Conservation (phyloP, 176 grass and related monocot species). For the Paspalum notatum region DNA sequence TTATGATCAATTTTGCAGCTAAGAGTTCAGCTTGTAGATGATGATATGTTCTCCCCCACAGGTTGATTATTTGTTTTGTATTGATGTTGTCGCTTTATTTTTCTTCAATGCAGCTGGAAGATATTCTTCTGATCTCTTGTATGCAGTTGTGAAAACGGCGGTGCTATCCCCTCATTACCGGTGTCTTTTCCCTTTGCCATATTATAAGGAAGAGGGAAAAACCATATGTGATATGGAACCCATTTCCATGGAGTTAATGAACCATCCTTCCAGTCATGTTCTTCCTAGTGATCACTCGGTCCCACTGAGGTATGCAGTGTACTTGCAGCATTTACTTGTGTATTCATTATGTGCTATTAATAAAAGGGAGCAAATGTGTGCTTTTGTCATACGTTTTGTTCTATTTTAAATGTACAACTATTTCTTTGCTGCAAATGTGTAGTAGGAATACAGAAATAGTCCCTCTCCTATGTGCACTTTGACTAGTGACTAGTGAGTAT, state of each 20-base stretch:
- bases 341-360: neutral
- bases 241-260: slow-evolving; percentile 47
- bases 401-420: neutral
- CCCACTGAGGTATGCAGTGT: slow-evolving; percentile 67
- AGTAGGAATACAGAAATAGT: slow-evolving; percentile 4
- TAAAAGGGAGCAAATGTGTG: neutral
- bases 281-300: slow-evolving; percentile 43
- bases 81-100: slow-evolving; percentile 19
- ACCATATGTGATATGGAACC: slow-evolving; percentile 32
- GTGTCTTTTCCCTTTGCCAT: slow-evolving; percentile 46
- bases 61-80: neutral
- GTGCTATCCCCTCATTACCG: slow-evolving; percentile 51
- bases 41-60: neutral
- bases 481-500: neutral
- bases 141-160: slow-evolving; percentile 50
- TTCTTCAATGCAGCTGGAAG: slow-evolving; percentile 42
- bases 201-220: slow-evolving; percentile 49
- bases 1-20: neutral
- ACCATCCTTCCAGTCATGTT: slow-evolving; percentile 40
- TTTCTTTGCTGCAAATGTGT: slow-evolving; percentile 16
- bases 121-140: slow-evolving; percentile 54
- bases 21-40: neutral
- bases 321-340: neutral
- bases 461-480: neutral
- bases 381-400: too few relatives aligned